Evolutionary conservation across 495 filamentous ascomycete species (phyloP).

Genomic region (Hypoxylon crocopeplum): DNA sequence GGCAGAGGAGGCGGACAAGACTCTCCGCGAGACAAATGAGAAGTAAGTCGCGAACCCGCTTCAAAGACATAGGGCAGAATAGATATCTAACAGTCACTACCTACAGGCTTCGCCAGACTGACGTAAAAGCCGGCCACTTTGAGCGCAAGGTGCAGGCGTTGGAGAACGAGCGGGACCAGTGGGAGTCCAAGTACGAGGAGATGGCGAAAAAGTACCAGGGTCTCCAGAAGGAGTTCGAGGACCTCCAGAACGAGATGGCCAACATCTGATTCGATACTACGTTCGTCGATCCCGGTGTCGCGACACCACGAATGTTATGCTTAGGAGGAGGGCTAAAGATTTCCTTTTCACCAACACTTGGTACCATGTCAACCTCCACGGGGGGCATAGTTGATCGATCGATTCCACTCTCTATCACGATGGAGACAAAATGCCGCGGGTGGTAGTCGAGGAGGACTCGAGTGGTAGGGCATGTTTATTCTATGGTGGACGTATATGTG

Average conservation of each 20-base stretch:
- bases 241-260: constrained; percentile 86
- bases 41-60: constrained; percentile 69
- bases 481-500: constrained; percentile 26
- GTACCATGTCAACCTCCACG: constrained; percentile 27
- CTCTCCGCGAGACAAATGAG: constrained; percentile 93
- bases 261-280: constrained; percentile 70
- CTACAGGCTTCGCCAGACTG: constrained; percentile 91
- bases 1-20: constrained; percentile 93
- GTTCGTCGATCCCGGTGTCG: constrained; percentile 24
- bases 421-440: constrained; percentile 12
- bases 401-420: constrained; percentile 8
- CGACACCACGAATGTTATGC: constrained; percentile 19
- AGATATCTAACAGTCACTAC: constrained; percentile 35
- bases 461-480: constrained; percentile 34
- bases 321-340: constrained; percentile 14
- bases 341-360: constrained; percentile 25
- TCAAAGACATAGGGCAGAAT: constrained; percentile 3
- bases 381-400: constrained; percentile 21
- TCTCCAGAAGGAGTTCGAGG: constrained; percentile 90
- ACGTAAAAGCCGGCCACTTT: constrained; percentile 98
- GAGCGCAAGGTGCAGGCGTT: constrained; percentile 99
- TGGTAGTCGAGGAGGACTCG: constrained; percentile 17
- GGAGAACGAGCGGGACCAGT: constrained; percentile 84
- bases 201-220: constrained; percentile 83
- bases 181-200: constrained; percentile 97